Evolutionary conservation across 495 filamentous ascomycete genomes (phyloP).

Genomic region (Saxophila tyrrhenica): DNA sequence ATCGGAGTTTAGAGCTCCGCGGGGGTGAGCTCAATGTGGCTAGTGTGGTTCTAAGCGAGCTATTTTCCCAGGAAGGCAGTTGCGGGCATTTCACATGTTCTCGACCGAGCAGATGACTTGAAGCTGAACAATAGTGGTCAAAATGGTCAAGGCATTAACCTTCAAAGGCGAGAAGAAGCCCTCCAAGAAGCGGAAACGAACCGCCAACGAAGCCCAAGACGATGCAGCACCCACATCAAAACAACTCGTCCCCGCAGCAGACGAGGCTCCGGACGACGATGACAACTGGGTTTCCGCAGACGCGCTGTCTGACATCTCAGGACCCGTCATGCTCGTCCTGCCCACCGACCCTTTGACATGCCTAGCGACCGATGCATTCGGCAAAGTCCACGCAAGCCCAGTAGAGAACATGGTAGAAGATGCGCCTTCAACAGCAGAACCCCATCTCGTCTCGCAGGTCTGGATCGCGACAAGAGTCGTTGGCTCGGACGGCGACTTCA

Average conservation of each 20-base stretch:
- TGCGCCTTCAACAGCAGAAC: conserved; percentile 70
- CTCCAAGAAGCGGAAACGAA: conserved; percentile 71
- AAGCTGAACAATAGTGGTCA: no score
- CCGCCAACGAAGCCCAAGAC: conserved; percentile 33
- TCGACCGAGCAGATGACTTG: no score
- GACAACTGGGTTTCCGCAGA: conserved; percentile 89
- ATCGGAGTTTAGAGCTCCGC: neutral
- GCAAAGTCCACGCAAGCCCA: conserved; percentile 66
- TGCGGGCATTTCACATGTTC: neutral
- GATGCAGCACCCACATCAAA: conserved; percentile 30
- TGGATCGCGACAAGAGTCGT: conserved; percentile 82
- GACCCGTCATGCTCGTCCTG: conserved; percentile 71
- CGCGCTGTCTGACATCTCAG: conserved; percentile 58
- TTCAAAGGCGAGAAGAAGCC: conserved; percentile 97
- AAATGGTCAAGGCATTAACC: conserved; percentile 65
- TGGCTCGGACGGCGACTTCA: conserved; percentile 59
- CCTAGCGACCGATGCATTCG: conserved; percentile 72
- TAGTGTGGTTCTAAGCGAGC: neutral
- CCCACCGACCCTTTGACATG: conserved; percentile 56
- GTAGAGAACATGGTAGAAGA: conserved; percentile 77
- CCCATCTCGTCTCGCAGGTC: conserved; percentile 88
- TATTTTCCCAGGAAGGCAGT: neutral
- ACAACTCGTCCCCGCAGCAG: conserved; percentile 28
- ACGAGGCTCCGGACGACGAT: conserved; percentile 42
- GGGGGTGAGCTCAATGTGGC: neutral